Base-by-base conservation (phyloP, 2,329 filamentous ascomycete species). In the Aspergillus sp. region DNA sequence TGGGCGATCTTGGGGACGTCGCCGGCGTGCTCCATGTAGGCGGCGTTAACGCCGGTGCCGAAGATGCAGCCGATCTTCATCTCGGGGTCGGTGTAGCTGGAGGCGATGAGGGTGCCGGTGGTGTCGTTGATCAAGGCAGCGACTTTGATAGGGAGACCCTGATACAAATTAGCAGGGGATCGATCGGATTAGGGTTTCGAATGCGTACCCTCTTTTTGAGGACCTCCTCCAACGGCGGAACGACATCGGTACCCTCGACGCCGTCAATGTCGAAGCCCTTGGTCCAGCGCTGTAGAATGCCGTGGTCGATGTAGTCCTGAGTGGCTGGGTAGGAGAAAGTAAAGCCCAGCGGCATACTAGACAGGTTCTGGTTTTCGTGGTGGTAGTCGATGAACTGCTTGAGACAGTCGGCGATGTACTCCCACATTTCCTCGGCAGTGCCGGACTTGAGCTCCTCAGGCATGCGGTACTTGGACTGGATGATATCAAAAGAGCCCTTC, bases 51-150 rank as follows among this genome's bases (percentile, higher is more conserved):
- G 38, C 91, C 91, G 8, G 91, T 98, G 49, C 91, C 91, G 52
- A 98, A 98, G 56, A 98, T 98, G 63, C 89, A 95, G 35, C 91
- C 91, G 51, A 96, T 91, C 65, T 79, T 86, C 75, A 95, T 93
- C 47, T 80, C 77, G 28, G 80, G 68, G 57, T 98, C 88, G n/a
- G 89, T 96, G 65, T 98, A 98, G 17, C 86, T 82, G 15, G 89
- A 96, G 40, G 91, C 91, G 52, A 98, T 93, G 51, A 98, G 69
- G 19, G 91, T 98, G 51, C 91, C 91, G 12, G 89, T 96, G 29
- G 91, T 98, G 60, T 98, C 91, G 60, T 98, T 98, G 66, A 96
- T 91, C 58, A 98, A 66, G 22, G 91, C 91, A 15, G 82, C 83
- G 35, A 96, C 71, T 66, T 88, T 93, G 65, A 96, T 93, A 29